Evolutionary conservation across 257 asterid genomes (phyloP).

Genomic region (Lycium barbarum): DNA sequence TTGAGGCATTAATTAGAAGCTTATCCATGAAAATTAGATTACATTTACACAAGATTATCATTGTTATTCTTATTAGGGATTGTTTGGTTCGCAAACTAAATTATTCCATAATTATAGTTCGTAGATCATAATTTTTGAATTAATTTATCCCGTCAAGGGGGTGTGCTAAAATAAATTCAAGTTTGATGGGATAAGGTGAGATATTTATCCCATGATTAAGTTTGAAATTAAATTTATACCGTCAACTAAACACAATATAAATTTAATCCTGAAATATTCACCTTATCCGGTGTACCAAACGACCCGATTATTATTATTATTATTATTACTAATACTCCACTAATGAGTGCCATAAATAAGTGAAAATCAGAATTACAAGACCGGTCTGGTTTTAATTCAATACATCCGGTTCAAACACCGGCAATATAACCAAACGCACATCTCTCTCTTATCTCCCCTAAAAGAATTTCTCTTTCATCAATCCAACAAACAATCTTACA

Average conservation of each 20-base stretch:
- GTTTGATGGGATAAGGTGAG: no score
- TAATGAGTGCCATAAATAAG: slow-evolving; percentile 2
- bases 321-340: background rate
- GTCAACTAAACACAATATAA: no score
- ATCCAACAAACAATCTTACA: slow-evolving; percentile 36
- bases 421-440: slow-evolving; percentile 9
- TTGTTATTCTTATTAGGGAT: background rate
- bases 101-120: no score
- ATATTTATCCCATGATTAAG: no score
- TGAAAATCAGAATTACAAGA: background rate
- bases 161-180: no score
- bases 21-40: background rate
- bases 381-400: slow-evolving; percentile 16
- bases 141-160: no score
- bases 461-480: slow-evolving; percentile 36
- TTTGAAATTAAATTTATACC: no score
- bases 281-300: no score
- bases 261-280: no score
- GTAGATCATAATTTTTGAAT: no score
- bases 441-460: slow-evolving; percentile 35
- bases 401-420: slow-evolving; percentile 31
- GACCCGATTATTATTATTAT: no score
- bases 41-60: background rate
- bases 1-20: background rate
- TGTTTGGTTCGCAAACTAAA: no score